Evolutionary conservation across 169 alveolate genomes (phyloP).

Genomic region (Plasmodium blacklocki): DNA sequence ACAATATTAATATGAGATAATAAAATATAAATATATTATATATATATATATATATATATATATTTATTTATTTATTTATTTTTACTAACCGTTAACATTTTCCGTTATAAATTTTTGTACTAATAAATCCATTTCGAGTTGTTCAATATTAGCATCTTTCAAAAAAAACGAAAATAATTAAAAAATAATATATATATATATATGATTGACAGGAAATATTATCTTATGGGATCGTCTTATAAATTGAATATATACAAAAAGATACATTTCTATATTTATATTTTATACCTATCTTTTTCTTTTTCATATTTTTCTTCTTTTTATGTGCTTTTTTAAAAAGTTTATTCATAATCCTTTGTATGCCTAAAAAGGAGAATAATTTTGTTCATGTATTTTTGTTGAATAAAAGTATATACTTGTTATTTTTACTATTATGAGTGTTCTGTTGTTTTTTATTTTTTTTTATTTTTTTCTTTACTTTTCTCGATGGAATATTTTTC

Average conservation of each 20-base stretch:
- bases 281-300: constrained; percentile 21
- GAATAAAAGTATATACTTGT: neutral
- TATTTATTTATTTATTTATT: too few relatives aligned
- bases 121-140: constrained; percentile 44
- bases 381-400: neutral
- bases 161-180: neutral
- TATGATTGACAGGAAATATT: too few relatives aligned
- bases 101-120: constrained; percentile 50
- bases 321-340: neutral
- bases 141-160: constrained; percentile 36
- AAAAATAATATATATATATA: too few relatives aligned
- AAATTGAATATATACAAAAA: too few relatives aligned
- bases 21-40: neutral
- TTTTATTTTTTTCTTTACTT: constrained; percentile 11
- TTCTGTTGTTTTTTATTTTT: neutral
- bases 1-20: neutral
- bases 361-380: neutral
- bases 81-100: constrained; percentile 9
- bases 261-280: too few relatives aligned
- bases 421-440: too few relatives aligned
- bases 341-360: constrained; percentile 11
- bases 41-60: neutral
- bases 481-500: constrained; percentile 36
- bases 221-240: too few relatives aligned
- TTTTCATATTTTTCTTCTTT: constrained; percentile 4